Evolutionary conservation across 108 stramenopile species (phyloP).

Genomic region (Schizochytrium sp.): DNA sequence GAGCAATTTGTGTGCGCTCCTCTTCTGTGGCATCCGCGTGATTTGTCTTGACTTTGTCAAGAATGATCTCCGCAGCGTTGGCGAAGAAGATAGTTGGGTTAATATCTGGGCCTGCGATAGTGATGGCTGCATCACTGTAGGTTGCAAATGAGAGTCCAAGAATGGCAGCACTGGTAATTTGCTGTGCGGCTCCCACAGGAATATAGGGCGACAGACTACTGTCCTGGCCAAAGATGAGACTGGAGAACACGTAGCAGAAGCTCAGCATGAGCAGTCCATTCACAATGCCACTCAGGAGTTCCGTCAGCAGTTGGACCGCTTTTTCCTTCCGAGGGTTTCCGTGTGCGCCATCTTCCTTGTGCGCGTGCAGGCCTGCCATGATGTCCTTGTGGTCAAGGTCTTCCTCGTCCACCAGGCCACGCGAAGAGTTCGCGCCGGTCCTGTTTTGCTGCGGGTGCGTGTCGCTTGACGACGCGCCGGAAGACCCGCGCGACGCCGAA

Average conservation of each 20-base stretch:
- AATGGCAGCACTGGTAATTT: constrained; percentile 22
- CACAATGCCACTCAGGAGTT: constrained; percentile 26
- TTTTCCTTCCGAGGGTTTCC: not conserved
- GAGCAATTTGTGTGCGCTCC: constrained; percentile 26
- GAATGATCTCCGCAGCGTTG: not conserved
- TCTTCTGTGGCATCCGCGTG: not conserved
- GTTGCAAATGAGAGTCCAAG: constrained; percentile 54
- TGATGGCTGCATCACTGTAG: constrained; percentile 44
- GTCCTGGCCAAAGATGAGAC: constrained; percentile 37
- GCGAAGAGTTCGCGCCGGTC: too few relatives aligned
- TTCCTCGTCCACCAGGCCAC: too few relatives aligned
- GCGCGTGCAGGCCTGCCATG: not conserved
- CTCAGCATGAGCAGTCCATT: constrained; percentile 48
- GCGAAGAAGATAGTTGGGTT: constrained; percentile 57
- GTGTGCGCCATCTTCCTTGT: not conserved
- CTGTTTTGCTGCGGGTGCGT: too few relatives aligned
- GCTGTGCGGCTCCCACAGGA: constrained; percentile 20
- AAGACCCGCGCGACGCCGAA: too few relatives aligned
- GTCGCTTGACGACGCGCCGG: too few relatives aligned
- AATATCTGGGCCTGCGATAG: constrained; percentile 59
- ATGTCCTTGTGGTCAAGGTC: too few relatives aligned
- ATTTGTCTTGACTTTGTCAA: not conserved
- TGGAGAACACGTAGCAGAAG: constrained; percentile 54
- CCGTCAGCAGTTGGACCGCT: not conserved
- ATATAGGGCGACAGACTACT: not conserved